phyloP scores from a whole-genome alignment of 768 basidiomycete genomes.

The Rhizopogon roseolus region DNA sequence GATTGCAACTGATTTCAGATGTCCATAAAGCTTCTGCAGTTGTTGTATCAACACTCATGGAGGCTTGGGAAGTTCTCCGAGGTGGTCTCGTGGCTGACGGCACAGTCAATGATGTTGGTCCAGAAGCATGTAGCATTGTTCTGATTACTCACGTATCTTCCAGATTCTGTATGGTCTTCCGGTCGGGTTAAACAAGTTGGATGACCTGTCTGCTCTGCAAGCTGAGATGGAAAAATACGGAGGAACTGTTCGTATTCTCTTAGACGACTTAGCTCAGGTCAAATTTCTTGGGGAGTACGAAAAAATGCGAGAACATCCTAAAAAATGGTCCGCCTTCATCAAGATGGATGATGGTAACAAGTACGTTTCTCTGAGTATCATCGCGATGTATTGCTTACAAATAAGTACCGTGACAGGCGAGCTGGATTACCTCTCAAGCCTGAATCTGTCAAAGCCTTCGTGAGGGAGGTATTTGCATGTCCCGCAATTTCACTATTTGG shows the following conservation, averaged over 20 bases:
- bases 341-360: slow-evolving; percentile 76
- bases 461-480: slow-evolving; percentile 49
- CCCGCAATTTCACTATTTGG: slow-evolving; percentile 61
- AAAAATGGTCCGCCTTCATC: slow-evolving; percentile 71
- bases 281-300: slow-evolving; percentile 59
- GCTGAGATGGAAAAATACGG: slow-evolving; percentile 49
- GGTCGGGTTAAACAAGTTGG: slow-evolving; percentile 62
- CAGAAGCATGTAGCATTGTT: neutral
- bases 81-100: slow-evolving; percentile 67
- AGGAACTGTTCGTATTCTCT: slow-evolving; percentile 57
- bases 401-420: slow-evolving; percentile 40
- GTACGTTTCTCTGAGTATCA: slow-evolving; percentile 36
- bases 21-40: slow-evolving; percentile 59
- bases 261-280: slow-evolving; percentile 76
- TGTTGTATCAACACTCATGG: slow-evolving; percentile 75
- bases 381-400: slow-evolving; percentile 9
- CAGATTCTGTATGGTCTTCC: slow-evolving; percentile 83
- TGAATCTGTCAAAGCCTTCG: slow-evolving; percentile 47
- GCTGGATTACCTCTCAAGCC: slow-evolving; percentile 59
- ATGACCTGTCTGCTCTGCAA: slow-evolving; percentile 58
- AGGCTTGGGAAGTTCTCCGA: slow-evolving; percentile 69
- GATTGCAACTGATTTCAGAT: slow-evolving; percentile 59
- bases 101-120: slow-evolving; percentile 70
- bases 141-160: slow-evolving; percentile 1
- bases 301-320: slow-evolving; percentile 32